These are phyloP conservation scores for Fragaria ananassa DNA, from an alignment of 306 rosid species.

Conservation along the genomic window DNA sequence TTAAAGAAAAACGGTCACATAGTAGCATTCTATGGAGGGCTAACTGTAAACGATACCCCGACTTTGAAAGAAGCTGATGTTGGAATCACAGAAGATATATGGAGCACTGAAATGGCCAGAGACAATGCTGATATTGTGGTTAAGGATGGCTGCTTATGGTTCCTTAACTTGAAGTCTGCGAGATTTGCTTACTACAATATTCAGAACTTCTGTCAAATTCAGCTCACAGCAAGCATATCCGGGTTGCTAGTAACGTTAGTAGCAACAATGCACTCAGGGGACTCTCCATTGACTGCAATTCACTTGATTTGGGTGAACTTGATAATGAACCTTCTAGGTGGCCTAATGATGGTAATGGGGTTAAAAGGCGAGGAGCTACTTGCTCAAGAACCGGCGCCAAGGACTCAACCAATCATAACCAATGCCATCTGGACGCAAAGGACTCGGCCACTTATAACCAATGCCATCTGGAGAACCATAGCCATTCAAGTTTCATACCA, in stretches of 20 bases:
- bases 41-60: slow-evolving; percentile 23
- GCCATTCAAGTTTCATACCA: slow-evolving; percentile 48
- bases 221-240: slow-evolving; percentile 41
- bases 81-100: slow-evolving; percentile 26
- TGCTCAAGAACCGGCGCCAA: slow-evolving; percentile 10
- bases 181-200: slow-evolving; percentile 41
- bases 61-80: slow-evolving; percentile 49
- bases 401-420: slow-evolving; percentile 35
- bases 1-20: slow-evolving; percentile 33
- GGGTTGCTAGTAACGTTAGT: slow-evolving; percentile 39
- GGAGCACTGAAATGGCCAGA: slow-evolving; percentile 23
- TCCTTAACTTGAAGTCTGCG: slow-evolving; percentile 29
- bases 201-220: slow-evolving; percentile 57
- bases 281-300: slow-evolving; percentile 45
- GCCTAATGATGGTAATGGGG: slow-evolving; percentile 55
- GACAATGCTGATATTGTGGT: slow-evolving; percentile 29
- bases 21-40: slow-evolving; percentile 54
- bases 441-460: slow-evolving; percentile 31
- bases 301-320: slow-evolving; percentile 58
- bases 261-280: slow-evolving; percentile 43
- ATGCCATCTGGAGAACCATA: slow-evolving; percentile 32
- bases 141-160: slow-evolving; percentile 22
- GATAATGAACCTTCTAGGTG: slow-evolving; percentile 41
- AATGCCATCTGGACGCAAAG: slow-evolving; percentile 24
- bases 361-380: slow-evolving; percentile 22